phyloP scores from a whole-genome alignment of 2,329 filamentous ascomycete species.

The Aureobasidium sp. region DNA sequence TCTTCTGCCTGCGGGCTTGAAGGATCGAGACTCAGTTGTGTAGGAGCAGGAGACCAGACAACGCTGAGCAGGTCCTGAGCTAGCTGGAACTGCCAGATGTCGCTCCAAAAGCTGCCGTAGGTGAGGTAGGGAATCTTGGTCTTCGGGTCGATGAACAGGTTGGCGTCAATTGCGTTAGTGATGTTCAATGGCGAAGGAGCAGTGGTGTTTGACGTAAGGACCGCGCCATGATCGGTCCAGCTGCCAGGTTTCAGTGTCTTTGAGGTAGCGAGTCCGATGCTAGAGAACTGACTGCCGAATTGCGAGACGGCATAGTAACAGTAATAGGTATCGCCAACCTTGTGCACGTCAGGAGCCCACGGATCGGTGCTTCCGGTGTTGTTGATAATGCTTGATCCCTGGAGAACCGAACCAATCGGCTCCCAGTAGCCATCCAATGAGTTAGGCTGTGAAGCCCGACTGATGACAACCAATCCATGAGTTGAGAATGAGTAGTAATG shows the following conservation, averaged over 20 bases:
- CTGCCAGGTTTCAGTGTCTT: slow-evolving; percentile 44
- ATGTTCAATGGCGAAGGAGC: slow-evolving; percentile 24
- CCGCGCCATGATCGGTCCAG: slow-evolving; percentile 57
- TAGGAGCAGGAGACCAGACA: slow-evolving; percentile 42
- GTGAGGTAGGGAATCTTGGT: slow-evolving; percentile 43
- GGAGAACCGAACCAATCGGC: slow-evolving; percentile 39
- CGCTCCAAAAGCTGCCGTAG: slow-evolving; percentile 63
- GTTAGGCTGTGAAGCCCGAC: slow-evolving; percentile 39
- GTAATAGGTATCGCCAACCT: slow-evolving; percentile 53
- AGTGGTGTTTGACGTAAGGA: slow-evolving; percentile 36
- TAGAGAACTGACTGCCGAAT: slow-evolving; percentile 54
- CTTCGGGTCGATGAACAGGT: slow-evolving; percentile 34
- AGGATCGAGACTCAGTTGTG: slow-evolving; percentile 48
- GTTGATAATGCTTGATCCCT: slow-evolving; percentile 14
- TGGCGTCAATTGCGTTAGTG: slow-evolving; percentile 48
- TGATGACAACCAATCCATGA: slow-evolving; percentile 43
- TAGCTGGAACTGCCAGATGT: slow-evolving; percentile 55
- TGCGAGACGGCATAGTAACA: slow-evolving; percentile 58
- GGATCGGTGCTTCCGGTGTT: slow-evolving; percentile 15
- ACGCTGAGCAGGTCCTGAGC: slow-evolving; percentile 38
- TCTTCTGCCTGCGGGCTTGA: slow-evolving; percentile 49
- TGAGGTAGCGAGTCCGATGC: slow-evolving; percentile 54
- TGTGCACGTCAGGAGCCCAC: slow-evolving; percentile 54
- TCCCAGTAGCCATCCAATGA: slow-evolving; percentile 41
- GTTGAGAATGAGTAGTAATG: slow-evolving; percentile 50